Percentiles rank a stretch among this genome's conserved stretches.
Evolutionary conservation across 139 green algal genomes (phyloP).

Genomic region (Chlorella sp.): DNA sequence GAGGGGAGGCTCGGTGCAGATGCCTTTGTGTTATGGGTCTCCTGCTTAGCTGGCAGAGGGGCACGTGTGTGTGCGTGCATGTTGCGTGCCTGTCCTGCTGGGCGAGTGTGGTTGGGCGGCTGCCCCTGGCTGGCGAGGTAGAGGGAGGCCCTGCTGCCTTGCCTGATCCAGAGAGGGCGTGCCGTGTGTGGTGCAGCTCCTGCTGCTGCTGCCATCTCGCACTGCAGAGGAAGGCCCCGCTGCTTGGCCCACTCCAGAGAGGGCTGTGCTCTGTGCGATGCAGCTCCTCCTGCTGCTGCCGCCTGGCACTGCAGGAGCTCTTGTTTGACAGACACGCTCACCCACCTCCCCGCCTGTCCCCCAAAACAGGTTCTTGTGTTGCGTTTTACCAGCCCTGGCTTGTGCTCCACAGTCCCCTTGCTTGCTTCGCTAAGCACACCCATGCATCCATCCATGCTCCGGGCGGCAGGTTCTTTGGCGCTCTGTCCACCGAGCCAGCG

Average conservation of each 20-base stretch:
- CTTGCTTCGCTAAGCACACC: background rate
- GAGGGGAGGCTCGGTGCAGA: no score
- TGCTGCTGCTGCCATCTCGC: no score
- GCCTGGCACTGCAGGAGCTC: no score
- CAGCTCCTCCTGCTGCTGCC: no score
- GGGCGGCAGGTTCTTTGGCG: conserved; percentile 55
- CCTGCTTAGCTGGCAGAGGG: background rate
- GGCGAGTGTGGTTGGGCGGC: background rate
- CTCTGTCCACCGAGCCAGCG: conserved; percentile 67
- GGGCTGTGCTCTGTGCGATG: no score
- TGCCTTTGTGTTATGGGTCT: no score
- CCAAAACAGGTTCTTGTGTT: no score
- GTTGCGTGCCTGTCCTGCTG: background rate
- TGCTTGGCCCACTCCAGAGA: background rate
- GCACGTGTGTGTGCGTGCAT: background rate
- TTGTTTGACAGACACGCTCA: no score
- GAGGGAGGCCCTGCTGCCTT: background rate
- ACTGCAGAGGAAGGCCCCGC: background rate
- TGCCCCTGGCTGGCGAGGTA: background rate
- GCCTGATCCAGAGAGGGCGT: no score
- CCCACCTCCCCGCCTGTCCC: no score
- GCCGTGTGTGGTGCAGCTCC: no score
- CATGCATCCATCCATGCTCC: no score
- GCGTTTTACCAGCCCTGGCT: background rate
- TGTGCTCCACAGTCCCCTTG: background rate